Base-by-base conservation (phyloP, 495 filamentous ascomycete genomes). In the Poronia punctata region DNA sequence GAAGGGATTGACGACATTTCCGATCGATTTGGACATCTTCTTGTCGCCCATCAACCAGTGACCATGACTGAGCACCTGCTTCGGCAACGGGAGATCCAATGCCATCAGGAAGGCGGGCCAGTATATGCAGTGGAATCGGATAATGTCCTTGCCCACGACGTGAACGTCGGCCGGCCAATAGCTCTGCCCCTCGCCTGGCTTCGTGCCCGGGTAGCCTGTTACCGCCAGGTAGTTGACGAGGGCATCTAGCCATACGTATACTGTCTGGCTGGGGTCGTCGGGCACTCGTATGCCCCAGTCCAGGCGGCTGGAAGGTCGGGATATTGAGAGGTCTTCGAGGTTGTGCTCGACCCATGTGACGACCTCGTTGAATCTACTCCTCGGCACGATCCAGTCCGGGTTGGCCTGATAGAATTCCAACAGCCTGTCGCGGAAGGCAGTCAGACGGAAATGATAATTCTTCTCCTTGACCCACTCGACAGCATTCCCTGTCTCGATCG, bases 231-330 rank as follows among this genome's bases (percentile, higher is more conserved):
- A 97, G 61, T 96, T 97, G 48, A 96, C 73, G 17, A 98, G 72
- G 4, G 92, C 92, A 64, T 97, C 93, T 3, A 98, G 72, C 92
- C 92, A 98, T 24, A 97, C 93, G 57, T 97, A 98, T 46, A 98
- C 90, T 2, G 89, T 96, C 62, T 97, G 93, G 12, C 65, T 75
- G 1, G 76, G 63, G 53, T 97, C 92, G 35, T 78, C 78, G 5
- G 92, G 92, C 24, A 95, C 90, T 5, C 74, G 80, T 38, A 98
- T 90, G 2, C 93, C 92, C 92, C 92, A 98, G 16, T 59, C 75
- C 17, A 97, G 62, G 23, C 92, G 74, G 37, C 83, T 76, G 10
- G 70, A 60, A 1, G 92, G 93, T 21, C 93, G 72, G 1, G 93
- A 97, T 17, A 98, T 75, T 4, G 87, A 94, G 8, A 98, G 71